Evolutionary conservation across 2,329 filamentous ascomycete species (phyloP), one percentile per base, ranked within the genome.

Genomic region (Aureobasidium namibiae): DNA sequence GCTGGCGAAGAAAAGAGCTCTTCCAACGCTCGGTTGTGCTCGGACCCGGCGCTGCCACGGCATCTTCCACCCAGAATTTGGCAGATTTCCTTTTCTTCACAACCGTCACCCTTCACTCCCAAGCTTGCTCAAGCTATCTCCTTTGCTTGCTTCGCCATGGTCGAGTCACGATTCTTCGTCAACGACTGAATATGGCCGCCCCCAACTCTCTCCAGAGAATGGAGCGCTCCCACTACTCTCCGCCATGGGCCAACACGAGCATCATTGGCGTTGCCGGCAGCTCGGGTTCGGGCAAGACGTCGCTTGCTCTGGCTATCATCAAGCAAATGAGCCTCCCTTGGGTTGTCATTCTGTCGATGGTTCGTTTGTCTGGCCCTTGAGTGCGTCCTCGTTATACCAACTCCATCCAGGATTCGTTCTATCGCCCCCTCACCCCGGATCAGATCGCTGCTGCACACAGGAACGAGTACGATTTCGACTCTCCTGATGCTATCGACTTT

Each of bases 341-440:
- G 92, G 94, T 99, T 62, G 92, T 96, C 52, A 96, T 99, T 74
- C 75, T 99, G 67, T 95, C 92, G 42, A 97, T 99, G 87, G 90
- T 92, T 80, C 69, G 77, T 69, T 60, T 60, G 45, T 41, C 41
- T 52, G 44, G 33, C 42, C 5, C 41, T 26, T 29, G 52, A 45
- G n/a, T 34, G 33, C n/a, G 26, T 18, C 21, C 21, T 48, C 18
- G 48, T 56, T 56, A 21, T 45, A 41, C 56, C 48, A 52, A 41
- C 56, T 33, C 38, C 38, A 10, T 33, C 63, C 67, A 95, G 90
- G 94, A 99, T 74, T 96, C 92, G 13, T 99, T 96, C 74, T 99
- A 99, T 77, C 97, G 96, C 75, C 88, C 87, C 18, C 77, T 99
- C 66, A 88, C 84, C 18, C 80, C 85, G 2, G 91, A 92, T 68